phyloP scores from a whole-genome alignment of 2,329 filamentous ascomycete genomes.

The Colletotrichum sp. region DNA sequence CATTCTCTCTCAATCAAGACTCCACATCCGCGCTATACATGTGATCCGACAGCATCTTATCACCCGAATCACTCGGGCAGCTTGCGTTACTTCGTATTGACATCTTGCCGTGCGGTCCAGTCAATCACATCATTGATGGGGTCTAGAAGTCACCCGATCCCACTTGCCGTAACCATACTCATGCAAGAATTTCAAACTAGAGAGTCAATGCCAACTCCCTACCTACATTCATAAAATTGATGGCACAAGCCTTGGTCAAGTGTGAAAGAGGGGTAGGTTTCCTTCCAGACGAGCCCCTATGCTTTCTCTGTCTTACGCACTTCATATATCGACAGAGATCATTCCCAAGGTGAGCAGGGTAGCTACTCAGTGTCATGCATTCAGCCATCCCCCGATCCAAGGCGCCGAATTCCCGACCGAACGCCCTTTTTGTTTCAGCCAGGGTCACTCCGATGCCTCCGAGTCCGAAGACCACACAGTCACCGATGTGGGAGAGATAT shows the following conservation, averaged over 20 bases:
- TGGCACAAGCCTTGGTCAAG: background rate
- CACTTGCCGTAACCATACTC: rapidly evolving
- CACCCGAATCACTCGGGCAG: rapidly evolving
- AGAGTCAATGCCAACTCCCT: background rate
- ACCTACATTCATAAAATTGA: rapidly evolving
- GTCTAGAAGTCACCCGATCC: background rate
- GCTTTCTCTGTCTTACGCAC: background rate
- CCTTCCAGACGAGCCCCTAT: rapidly evolving
- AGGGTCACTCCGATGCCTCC: background rate
- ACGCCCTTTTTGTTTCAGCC: background rate
- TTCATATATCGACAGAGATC: background rate
- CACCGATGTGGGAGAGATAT: background rate
- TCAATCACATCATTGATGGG: background rate
- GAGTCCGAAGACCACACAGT: background rate
- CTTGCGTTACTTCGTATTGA: background rate
- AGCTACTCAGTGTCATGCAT: background rate
- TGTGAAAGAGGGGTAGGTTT: background rate
- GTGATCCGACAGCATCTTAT: rapidly evolving
- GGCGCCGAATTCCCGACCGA: background rate
- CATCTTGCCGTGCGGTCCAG: background rate
- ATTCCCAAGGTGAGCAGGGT: background rate
- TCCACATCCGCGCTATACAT: rapidly evolving
- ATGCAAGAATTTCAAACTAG: rapidly evolving
- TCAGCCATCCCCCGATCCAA: background rate
- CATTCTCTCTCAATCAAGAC: background rate